Evolutionary conservation across 441 rosid species (phyloP).

Genomic region (Metrosideros polymorpha): DNA sequence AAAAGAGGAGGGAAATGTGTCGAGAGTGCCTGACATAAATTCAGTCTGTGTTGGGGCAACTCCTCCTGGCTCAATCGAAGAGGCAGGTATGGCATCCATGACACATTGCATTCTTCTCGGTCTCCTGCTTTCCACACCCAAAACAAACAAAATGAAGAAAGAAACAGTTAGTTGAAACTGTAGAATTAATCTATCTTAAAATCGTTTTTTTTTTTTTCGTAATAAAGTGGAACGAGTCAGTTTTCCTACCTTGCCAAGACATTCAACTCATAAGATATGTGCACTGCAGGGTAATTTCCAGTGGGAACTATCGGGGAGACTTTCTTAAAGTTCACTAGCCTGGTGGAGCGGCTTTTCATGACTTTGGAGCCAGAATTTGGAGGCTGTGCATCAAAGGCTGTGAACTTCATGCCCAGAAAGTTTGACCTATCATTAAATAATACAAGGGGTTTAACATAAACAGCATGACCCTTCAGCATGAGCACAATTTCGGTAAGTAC

Average conservation of each 20-base stretch:
- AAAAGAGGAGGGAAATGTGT: conserved; percentile 54
- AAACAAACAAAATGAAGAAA: background rate
- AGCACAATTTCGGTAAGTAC: conserved; percentile 16
- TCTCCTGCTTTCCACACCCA: conserved; percentile 36
- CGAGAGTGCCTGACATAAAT: conserved; percentile 43
- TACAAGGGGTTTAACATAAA: background rate
- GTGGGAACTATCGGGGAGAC: conserved; percentile 64
- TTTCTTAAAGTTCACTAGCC: conserved; percentile 62
- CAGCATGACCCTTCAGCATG: background rate
- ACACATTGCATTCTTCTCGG: conserved; percentile 90
- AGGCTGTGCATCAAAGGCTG: conserved; percentile 70
- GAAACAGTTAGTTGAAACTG: background rate
- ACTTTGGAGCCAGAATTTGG: conserved; percentile 62
- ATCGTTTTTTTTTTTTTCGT: background rate
- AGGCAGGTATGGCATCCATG: conserved; percentile 78
- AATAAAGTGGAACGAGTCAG: background rate
- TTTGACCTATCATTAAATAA: conserved; percentile 44
- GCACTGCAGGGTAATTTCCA: conserved; percentile 73
- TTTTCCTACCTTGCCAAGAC: conserved; percentile 73
- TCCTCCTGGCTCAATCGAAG: conserved; percentile 71
- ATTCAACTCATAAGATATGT: conserved; percentile 76
- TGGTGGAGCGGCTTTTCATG: conserved; percentile 50
- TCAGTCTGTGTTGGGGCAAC: conserved; percentile 74
- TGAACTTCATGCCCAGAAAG: conserved; percentile 79
- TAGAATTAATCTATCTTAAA: background rate